These are phyloP conservation scores for Solanum chaucha DNA, from an alignment of 257 asterid species.

Conservation along the genomic window DNA sequence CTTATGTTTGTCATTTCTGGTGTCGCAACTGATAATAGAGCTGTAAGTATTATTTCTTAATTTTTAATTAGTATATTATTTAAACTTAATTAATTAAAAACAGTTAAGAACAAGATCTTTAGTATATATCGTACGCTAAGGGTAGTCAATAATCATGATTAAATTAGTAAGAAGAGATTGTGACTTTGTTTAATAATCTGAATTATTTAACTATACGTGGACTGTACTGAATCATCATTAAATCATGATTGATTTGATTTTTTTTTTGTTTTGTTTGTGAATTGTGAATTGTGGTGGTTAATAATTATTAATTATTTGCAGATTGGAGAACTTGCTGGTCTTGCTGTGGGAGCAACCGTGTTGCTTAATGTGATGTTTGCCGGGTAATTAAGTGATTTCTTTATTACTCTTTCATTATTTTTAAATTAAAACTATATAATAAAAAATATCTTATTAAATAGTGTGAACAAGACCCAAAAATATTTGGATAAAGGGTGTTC, in stretches of 20 bases:
- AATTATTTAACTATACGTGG: not conserved
- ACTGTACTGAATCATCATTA: not conserved
- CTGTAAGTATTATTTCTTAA: constrained; percentile 4
- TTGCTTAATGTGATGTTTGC: constrained; percentile 65
- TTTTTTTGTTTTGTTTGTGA: not conserved
- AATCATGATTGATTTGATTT: not conserved
- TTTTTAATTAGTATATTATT: not conserved
- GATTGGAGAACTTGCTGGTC: constrained; percentile 70
- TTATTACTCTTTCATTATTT: not conserved
- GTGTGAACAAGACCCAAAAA: not conserved
- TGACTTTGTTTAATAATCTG: not conserved
- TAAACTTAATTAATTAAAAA: not conserved
- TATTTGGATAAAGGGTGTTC: not conserved
- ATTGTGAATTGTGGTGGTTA: not conserved
- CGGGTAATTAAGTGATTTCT: not conserved
- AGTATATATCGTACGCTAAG: not conserved
- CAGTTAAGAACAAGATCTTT: not conserved
- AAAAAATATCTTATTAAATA: not conserved
- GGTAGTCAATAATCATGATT: not conserved
- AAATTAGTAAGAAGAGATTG: not conserved
- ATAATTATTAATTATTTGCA: not conserved
- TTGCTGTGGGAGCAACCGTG: constrained; percentile 69
- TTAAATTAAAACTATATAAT: not conserved
- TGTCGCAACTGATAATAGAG: constrained; percentile 3
- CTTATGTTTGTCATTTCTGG: constrained; percentile 29